Evolutionary conservation across 768 basidiomycete genomes (phyloP), one percentile per base, ranked within the genome.

Genomic region (Cystobasidium ongulense): DNA sequence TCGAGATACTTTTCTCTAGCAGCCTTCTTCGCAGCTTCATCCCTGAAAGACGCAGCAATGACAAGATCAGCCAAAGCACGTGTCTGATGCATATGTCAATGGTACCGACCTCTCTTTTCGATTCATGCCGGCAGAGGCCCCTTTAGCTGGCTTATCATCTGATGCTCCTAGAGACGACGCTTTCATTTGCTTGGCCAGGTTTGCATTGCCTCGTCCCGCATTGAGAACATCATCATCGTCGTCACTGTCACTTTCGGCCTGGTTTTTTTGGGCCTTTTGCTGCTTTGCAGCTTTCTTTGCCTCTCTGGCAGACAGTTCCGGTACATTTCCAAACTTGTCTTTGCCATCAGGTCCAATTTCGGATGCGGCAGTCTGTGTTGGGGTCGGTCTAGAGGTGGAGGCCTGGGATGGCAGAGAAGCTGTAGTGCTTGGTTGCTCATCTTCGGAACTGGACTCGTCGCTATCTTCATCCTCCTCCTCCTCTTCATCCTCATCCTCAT

Each of bases 21-120:
- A 36, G 54, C 71, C 43, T 72, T 72, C 74, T 92, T 93, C 82
- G 94, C 92, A 80, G 93, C 92, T 79, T 88, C 88, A 80, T 96
- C 94, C 76, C 93, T 93, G 74, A 10, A 1, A 29, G 36, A 7
- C 18, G 31, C 36, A 36, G 11, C 1, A 29, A 70, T 3, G 17
- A 4, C 27, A 43, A 2, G 27, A 15, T 67, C 41, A 67, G 65
- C 27, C 29, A 64, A 27, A 21, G 25, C 65, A 29, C 65, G n/a
- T n/a, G n/a, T n/a, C n/a, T n/a, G n/a, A n/a, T n/a, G n/a, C n/a
- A n/a, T n/a, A n/a, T n/a, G n/a, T n/a, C n/a, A n/a, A n/a, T n/a
- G n/a, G n/a, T n/a, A n/a, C n/a, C n/a, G n/a, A 67, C 65, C 65
- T 67, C n/a, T 72, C 70, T 33, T 59, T 74, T 27, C 68, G 46